Conservation (phyloP, 768 basidiomycete genomes). For the Lentinula sp. region DNA sequence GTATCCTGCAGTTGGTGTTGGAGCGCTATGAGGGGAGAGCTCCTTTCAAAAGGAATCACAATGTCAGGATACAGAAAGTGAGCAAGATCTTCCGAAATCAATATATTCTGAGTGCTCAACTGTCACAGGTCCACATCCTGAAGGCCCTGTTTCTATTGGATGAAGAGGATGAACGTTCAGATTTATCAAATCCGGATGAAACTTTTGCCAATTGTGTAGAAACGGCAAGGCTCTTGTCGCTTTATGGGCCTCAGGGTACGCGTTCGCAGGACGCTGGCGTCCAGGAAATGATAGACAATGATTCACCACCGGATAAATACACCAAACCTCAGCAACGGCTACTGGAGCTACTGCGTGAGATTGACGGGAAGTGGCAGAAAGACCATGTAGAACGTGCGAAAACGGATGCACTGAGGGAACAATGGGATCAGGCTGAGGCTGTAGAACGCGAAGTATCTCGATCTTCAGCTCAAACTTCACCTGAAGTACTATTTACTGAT, state of each 20-base stretch:
- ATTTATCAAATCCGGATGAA: background rate
- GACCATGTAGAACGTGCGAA: constrained; percentile 3
- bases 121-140: constrained; percentile 45
- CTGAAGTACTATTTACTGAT: background rate
- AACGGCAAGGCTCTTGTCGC: constrained; percentile 39
- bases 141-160: constrained; percentile 39
- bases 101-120: background rate
- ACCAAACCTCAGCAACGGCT: constrained; percentile 44
- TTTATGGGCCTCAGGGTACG: constrained; percentile 53
- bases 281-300: constrained; percentile 43
- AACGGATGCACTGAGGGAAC: background rate
- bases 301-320: constrained; percentile 29
- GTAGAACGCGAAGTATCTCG: background rate
- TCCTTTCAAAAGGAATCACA: constrained; percentile 26
- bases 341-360: constrained; percentile 38
- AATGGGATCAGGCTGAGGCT: background rate
- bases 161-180: constrained; percentile 28
- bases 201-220: constrained; percentile 35
- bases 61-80: constrained; percentile 41
- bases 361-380: constrained; percentile 40
- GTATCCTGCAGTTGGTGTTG: constrained; percentile 44
- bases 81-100: constrained; percentile 10
- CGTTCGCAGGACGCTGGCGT: constrained; percentile 44
- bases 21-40: constrained; percentile 39
- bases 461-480: background rate